Conservation (phyloP, 2,329 filamentous ascomycete genomes). For the Colletotrichum kahawae region DNA sequence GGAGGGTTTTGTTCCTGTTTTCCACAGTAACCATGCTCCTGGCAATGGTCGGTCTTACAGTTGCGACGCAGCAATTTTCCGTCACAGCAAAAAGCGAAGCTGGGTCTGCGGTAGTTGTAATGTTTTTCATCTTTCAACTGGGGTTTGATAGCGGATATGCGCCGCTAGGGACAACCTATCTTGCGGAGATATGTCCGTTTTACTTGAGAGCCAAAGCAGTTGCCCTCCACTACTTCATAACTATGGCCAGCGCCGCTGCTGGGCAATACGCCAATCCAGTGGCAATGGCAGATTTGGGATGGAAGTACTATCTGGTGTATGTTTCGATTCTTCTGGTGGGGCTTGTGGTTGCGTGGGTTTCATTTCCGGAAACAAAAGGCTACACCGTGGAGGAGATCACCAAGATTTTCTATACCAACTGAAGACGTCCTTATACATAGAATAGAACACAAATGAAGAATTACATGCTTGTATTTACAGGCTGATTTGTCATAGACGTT, state of each 20-base stretch:
- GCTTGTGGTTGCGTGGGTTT: slow-evolving; percentile 44
- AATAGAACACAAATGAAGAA: not conserved
- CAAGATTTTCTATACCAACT: slow-evolving; percentile 50
- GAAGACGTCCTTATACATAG: not conserved
- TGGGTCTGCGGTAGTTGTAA: slow-evolving; percentile 28
- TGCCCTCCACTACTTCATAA: slow-evolving; percentile 28
- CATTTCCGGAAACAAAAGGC: slow-evolving; percentile 59
- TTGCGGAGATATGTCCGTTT: slow-evolving; percentile 60
- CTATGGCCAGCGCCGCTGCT: slow-evolving; percentile 30
- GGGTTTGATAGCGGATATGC: slow-evolving; percentile 60
- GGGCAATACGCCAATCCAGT: slow-evolving; percentile 53
- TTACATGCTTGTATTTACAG: accelerated
- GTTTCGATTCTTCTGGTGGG: slow-evolving; percentile 50
- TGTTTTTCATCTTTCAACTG: slow-evolving; percentile 43
- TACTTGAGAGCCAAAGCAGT: slow-evolving; percentile 57
- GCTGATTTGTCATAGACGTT: accelerated
- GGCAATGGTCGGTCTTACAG: not conserved
- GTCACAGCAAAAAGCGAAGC: slow-evolving; percentile 21
- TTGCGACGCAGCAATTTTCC: not conserved
- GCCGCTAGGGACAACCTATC: slow-evolving; percentile 52
- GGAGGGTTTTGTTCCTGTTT: not conserved
- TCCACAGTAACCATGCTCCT: not conserved
- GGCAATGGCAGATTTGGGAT: slow-evolving; percentile 52
- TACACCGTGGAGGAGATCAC: slow-evolving; percentile 60
- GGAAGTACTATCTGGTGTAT: slow-evolving; percentile 64